These are phyloP conservation scores for Vigna hirtella DNA, from an alignment of 306 rosid genomes.

Conservation along the genomic window DNA sequence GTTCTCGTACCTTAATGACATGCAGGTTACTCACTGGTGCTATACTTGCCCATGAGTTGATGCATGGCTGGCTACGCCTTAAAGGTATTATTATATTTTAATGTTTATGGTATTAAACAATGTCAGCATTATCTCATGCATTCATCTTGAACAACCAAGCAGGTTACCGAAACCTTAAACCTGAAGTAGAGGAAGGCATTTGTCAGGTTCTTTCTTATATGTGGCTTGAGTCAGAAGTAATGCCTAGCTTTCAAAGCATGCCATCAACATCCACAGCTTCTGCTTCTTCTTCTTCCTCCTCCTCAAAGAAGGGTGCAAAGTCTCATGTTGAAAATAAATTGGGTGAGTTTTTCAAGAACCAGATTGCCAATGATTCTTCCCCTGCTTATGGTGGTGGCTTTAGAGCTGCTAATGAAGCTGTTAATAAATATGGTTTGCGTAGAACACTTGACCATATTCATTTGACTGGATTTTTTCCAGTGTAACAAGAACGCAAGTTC, in stretches of 20 bases:
- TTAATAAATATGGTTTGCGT: conserved; percentile 76
- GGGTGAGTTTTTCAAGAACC: conserved; percentile 92
- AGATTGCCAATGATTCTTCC: conserved; percentile 83
- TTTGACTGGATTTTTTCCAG: conserved; percentile 76
- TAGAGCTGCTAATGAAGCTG: conserved; percentile 91
- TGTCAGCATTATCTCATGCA: neutral
- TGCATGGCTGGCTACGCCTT: conserved; percentile 99
- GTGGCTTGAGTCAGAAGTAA: conserved; percentile 99
- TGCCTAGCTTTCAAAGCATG: conserved; percentile 61
- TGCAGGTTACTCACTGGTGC: conserved; percentile 96
- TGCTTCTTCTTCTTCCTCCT: conserved; percentile 44
- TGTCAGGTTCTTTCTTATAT: conserved; percentile 91
- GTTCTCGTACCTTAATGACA: conserved; percentile 27
- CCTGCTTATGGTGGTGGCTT: conserved; percentile 95
- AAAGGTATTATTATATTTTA: conserved; percentile 63
- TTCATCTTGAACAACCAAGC: conserved; percentile 32
- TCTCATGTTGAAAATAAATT: conserved; percentile 78
- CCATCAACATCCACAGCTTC: conserved; percentile 76
- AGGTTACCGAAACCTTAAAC: conserved; percentile 89
- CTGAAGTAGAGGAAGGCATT: conserved; percentile 97
- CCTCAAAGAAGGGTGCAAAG: conserved; percentile 81
- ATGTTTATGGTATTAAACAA: neutral
- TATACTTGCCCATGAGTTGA: conserved; percentile 96
- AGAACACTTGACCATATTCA: conserved; percentile 84
- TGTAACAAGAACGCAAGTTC: conserved; percentile 45